Base-by-base conservation (phyloP, 2,329 filamentous ascomycete species). In the Colletotrichum plurivorum region DNA sequence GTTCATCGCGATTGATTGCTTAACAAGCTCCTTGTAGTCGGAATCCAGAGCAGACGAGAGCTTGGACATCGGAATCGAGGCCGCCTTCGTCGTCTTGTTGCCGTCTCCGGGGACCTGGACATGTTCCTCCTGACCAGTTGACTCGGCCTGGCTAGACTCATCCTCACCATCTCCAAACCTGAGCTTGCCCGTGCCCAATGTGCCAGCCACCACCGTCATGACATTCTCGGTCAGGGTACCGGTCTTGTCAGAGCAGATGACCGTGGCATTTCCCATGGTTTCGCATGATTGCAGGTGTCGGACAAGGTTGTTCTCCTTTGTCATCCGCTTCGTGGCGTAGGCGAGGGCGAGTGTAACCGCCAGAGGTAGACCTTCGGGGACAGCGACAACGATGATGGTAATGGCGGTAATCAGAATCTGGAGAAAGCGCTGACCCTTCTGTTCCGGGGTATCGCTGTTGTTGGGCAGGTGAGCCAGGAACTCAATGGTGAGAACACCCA, bases 211-310 rank as follows among this genome's bases (percentile, higher is more conserved):
- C 3, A 89, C 85, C 5, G 82, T 87, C 88, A 91, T 91, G 71
- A 87, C 86, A 71, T 90, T 90, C 72, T 89, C 86, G 0, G 89
- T 91, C 22, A 92, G 79, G 1, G 89, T 92, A 4, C 89, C 89
- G 0, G 89, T 91, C 76, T 92, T 92, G 73, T 91, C 89, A 0
- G 88, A 90, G 75, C 89, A 91, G 56, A 91, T 85, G 8, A 85
- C 88, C 0, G 88, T 90, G 9, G 88, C 88, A 73, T 90, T 90
- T 8, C 88, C 88, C 88, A 90, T 90, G 6, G 87, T 89, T 72
- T 90, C 88, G 72, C 88, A 89, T 2, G 88, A 88, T 58, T 86
- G 83, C 41, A 90, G 78, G 39, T 88, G 80, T 13, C 88, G 87
- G 53, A 90, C 88, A 53, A 90, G 76, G 69, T 90, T 90, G 72